Conservation (phyloP, 345 rosid genomes). For the Lagerstroemia speciosa region DNA sequence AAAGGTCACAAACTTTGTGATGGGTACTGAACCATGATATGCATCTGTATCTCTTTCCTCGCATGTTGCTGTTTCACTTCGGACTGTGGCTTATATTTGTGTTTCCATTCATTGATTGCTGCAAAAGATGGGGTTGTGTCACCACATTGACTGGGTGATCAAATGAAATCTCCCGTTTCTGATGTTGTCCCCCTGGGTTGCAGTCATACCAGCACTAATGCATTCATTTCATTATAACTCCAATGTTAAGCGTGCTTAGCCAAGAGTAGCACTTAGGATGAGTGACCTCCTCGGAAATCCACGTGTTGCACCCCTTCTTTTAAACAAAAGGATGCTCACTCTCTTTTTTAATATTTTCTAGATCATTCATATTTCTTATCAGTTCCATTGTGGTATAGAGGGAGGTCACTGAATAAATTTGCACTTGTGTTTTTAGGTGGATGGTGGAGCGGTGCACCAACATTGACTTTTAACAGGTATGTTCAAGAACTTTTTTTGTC, state of each 20-base stretch:
- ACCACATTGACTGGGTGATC: neutral
- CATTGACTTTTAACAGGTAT: slow-evolving; percentile 59
- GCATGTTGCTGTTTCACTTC: neutral
- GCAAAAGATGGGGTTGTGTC: neutral
- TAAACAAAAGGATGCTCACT: too few species aligned
- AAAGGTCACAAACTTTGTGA: slow-evolving; percentile 57
- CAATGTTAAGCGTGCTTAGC: too few species aligned
- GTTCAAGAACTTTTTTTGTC: slow-evolving; percentile 10
- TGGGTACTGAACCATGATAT: slow-evolving; percentile 41
- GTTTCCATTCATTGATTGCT: neutral
- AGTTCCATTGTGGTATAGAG: neutral
- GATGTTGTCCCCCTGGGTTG: neutral
- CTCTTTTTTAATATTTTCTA: neutral
- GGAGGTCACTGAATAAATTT: slow-evolving; percentile 6
- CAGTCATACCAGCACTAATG: too few species aligned
- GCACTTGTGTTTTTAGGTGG: slow-evolving; percentile 52
- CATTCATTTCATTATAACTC: too few species aligned
- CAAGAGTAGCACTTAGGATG: too few species aligned
- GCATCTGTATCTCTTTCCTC: neutral
- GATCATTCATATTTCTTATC: neutral
- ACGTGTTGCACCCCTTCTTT: too few species aligned
- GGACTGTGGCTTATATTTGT: neutral
- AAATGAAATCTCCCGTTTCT: neutral
- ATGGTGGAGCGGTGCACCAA: slow-evolving; percentile 95
- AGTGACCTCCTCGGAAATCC: too few species aligned